These are phyloP conservation scores for Brassica incana DNA, from an alignment of 345 rosid species.

Conservation along the genomic window DNA sequence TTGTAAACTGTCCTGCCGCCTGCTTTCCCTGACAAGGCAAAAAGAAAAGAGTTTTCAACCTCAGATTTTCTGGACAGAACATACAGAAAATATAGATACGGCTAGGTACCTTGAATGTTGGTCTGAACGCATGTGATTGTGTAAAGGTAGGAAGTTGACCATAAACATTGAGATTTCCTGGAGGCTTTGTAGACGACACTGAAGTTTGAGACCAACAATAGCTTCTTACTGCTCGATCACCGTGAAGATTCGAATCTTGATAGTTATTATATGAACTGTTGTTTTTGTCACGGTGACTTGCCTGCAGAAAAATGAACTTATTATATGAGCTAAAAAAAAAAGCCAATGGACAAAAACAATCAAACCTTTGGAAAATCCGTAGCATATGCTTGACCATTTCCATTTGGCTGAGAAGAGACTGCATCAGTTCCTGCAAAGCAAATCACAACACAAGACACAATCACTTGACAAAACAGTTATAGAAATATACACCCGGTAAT, in stretches of 20 bases:
- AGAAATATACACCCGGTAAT: neutral
- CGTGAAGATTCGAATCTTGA: constrained; percentile 48
- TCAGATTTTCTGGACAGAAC: neutral
- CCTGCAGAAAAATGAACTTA: constrained; percentile 35
- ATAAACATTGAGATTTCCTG: constrained; percentile 24
- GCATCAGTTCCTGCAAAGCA: constrained; percentile 54
- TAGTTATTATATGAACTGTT: constrained; percentile 40
- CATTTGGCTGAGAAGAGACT: constrained; percentile 40
- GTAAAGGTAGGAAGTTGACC: constrained; percentile 40
- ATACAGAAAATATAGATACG: neutral
- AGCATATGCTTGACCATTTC: constrained; percentile 43
- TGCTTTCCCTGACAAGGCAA: constrained; percentile 45
- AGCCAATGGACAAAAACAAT: constrained; percentile 13
- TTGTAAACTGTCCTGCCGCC: constrained; percentile 41
- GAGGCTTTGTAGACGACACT: constrained; percentile 36
- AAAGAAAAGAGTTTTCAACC: constrained; percentile 1
- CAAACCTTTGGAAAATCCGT: constrained; percentile 48
- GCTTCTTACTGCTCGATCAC: constrained; percentile 46
- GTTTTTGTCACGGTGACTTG: constrained; percentile 49
- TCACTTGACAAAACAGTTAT: neutral
- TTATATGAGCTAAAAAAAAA: neutral
- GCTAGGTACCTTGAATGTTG: constrained; percentile 48
- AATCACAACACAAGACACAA: constrained; percentile 10
- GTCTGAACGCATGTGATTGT: constrained; percentile 39
- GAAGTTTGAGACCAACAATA: constrained; percentile 38